Percentiles rank a stretch among this genome's conserved stretches.
Conservation (phyloP, 2,329 filamentous ascomycete genomes). For the Macrophomina phaseolina region DNA sequence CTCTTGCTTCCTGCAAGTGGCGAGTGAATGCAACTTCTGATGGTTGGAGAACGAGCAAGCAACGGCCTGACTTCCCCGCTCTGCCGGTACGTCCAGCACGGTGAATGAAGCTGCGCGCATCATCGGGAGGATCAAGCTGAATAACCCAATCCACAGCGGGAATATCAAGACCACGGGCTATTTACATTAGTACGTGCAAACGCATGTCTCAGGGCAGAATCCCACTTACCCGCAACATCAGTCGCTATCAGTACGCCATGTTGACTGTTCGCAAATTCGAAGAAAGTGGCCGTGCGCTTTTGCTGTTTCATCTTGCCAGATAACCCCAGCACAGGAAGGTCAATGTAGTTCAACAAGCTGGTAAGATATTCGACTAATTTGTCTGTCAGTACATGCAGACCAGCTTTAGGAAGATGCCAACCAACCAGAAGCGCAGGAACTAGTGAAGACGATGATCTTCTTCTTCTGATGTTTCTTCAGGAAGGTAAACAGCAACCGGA, state of each 20-base stretch:
- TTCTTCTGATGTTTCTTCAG: slow-evolving; percentile 92
- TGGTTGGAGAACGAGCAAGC: slow-evolving; percentile 91
- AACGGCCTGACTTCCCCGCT: slow-evolving; percentile 64
- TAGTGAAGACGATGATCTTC: slow-evolving; percentile 88
- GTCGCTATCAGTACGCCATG: slow-evolving; percentile 93
- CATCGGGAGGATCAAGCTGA: slow-evolving; percentile 93
- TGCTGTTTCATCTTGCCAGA: slow-evolving; percentile 97
- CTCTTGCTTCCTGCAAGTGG: slow-evolving; percentile 87
- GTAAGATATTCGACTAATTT: slow-evolving; percentile 85
- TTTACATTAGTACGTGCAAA: background rate
- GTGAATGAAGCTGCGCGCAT: slow-evolving; percentile 80
- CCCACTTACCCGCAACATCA: slow-evolving; percentile 70
- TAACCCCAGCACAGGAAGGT: slow-evolving; percentile 83
- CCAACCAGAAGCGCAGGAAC: slow-evolving; percentile 40
- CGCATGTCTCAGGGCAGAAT: background rate
- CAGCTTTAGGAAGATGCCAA: too few relatives aligned
- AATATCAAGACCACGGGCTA: slow-evolving; percentile 82
- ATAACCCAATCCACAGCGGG: slow-evolving; percentile 96
- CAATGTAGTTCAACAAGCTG: slow-evolving; percentile 96
- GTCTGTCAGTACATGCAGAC: slow-evolving; percentile 72
- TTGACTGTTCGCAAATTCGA: slow-evolving; percentile 88
- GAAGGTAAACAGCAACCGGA: slow-evolving; percentile 92
- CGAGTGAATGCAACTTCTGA: slow-evolving; percentile 90
- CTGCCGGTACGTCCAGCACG: slow-evolving; percentile 93
- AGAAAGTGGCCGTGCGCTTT: slow-evolving; percentile 98